Base-by-base conservation (phyloP, 1,284 basidiomycete species). In the Rhizoctonia solani region DNA sequence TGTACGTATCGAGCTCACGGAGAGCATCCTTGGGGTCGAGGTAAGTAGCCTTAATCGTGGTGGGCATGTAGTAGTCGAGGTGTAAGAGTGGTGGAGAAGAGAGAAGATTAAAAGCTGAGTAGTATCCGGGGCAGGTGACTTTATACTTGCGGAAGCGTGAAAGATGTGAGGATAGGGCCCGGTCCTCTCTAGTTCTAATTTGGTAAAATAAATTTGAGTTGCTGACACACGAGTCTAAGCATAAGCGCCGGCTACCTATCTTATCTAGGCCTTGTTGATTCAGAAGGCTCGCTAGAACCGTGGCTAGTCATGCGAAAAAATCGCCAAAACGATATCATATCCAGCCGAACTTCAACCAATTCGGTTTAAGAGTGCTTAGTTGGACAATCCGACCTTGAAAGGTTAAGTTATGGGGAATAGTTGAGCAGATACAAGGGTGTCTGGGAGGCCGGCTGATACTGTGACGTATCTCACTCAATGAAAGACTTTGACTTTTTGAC, bases 1-100 rank as follows among this genome's bases (percentile, higher is more conserved):
- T 52, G 78, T 99, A 99, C 14, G 84, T 79, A 71, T 83, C 80
- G 75, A 98, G 88, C 74, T 87, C 83, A 54, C 86, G 83, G 66
- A 95, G 74, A 54, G 94, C 94, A 68, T 79, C 76, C 49, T 83
- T 80, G 53, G 88, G 83, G 73, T 87, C 81, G 74, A 90, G 85
- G 73, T 67, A 70, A 37, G 68, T 67, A 47, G 59, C 44, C 42
- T 67, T 54, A 5, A 58, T 42, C 13, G 59, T 9, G 6, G 55
- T 14, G 41, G 67, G 55, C 66, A 68, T 61, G 27, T 8, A 5
- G 16, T 19, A 27, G 13, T 19, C 32, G 27, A n/a, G n/a, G n/a
- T n/a, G 63, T 29, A 34, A 47, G 42, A 14, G 54, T 42, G 1
- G 54, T 56, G 54, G 55, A 42, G 65, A 14, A 56, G 37, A 56